Evolutionary conservation across 83 land plant genomes (phyloP), one percentile per base, ranked within the genome.

Genomic region (Picea abies): DNA sequence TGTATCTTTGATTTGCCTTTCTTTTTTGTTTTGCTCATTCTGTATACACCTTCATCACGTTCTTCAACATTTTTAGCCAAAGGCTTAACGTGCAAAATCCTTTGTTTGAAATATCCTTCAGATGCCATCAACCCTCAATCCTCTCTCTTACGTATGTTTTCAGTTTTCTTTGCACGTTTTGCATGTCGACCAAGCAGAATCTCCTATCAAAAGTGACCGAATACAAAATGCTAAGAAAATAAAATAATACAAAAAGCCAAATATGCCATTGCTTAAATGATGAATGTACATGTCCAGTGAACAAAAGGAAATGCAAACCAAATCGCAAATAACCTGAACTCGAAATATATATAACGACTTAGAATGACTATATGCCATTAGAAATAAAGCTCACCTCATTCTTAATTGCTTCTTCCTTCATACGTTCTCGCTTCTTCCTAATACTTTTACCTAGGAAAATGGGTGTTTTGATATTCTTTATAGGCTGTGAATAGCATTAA

Each of bases 81-180:
- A 39, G 76, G 76, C 76, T 71, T 71, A 22, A 71, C 76, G 20
- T 71, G 76, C 76, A 71, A 41, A 71, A 71, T 39, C 35, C 76
- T 52, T 17, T 71, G 52, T 22, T 71, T 71, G 52, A 71, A 71
- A 39, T 17, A 16, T 37, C 76, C 76, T 41, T 71, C 76, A 20
- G 76, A 39, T 39, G 52, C 76, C 76, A 71, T 71, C 9, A 71
- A 52, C 76, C 76, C 76, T 19, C 22, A 23, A 1, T 71, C 76
- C 76, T 71, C 76, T 39, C 22, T 44, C 49, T 37, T 71, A 6
- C 76, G 52, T 71, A 1, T 41, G 39, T 47, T 39, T 37, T 71
- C 76, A 71, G 32, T 37, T 37, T 71, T 71, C 41, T 71, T 71
- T 39, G 52, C 23, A 37, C 49, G 76, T 19, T 70, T 70, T 70